A percentile compares a stretch with the other conserved stretches of the same genome.
Evolutionary conservation across 805 yeast genomes (phyloP).

Genomic region (Cyberlindnera bimundalis): DNA sequence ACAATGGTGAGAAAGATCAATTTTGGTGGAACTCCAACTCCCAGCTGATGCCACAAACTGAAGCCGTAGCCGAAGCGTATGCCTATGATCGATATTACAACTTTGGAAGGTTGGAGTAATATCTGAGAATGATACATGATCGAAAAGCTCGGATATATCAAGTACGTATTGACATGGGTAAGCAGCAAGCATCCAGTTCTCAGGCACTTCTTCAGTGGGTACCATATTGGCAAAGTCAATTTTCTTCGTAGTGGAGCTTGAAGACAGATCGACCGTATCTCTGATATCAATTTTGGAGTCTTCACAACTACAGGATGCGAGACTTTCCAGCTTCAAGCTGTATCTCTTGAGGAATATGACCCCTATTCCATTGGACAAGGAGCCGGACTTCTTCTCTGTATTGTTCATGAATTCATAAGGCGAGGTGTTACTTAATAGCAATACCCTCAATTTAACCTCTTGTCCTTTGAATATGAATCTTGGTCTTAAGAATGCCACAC

Average conservation of each 20-base stretch:
- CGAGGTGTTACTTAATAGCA: slow-evolving; percentile 1
- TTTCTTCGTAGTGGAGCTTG: not conserved
- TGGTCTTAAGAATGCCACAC: slow-evolving; percentile 5
- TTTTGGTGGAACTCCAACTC: slow-evolving; percentile 4
- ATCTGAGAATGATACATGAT: not conserved
- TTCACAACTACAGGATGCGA: not conserved
- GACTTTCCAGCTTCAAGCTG: not conserved
- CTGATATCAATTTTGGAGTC: not conserved
- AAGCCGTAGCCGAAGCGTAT: slow-evolving; percentile 1
- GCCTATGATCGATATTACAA: slow-evolving; percentile 6
- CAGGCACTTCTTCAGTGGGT: not conserved
- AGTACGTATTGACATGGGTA: slow-evolving; percentile 4
- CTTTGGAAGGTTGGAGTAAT: slow-evolving; percentile 5
- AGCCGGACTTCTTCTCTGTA: not conserved
- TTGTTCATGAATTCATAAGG: slow-evolving; percentile 4
- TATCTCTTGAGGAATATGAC: slow-evolving; percentile 3
- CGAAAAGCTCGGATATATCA: slow-evolving; percentile 5
- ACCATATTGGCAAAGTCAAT: slow-evolving; percentile 6
- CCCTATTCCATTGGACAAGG: slow-evolving; percentile 2
- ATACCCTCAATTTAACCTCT: not conserved
- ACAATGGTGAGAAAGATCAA: slow-evolving; percentile 3
- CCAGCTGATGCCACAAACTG: not conserved
- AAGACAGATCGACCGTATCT: not conserved
- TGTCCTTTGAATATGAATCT: slow-evolving; percentile 7
- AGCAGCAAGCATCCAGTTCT: slow-evolving; percentile 1